These are phyloP conservation scores for Cystobasidium tubakii DNA, from an alignment of 768 basidiomycete species.

Conservation along the genomic window DNA sequence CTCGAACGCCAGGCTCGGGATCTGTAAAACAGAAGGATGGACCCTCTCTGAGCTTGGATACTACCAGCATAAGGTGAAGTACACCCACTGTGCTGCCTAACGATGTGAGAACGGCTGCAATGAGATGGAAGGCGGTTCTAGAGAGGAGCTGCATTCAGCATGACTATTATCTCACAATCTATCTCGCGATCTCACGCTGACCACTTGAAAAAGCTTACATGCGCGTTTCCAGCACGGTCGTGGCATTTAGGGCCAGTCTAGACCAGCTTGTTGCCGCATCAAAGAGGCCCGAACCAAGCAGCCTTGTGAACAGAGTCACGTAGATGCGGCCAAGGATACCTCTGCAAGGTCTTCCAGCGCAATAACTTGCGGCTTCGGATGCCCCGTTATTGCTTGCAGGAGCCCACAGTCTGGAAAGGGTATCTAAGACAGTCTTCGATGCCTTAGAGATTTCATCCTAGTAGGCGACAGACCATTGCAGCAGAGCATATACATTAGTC, in stretches of 20 bases:
- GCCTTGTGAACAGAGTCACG: not conserved
- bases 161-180: too few species aligned
- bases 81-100: not conserved
- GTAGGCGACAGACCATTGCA: not conserved
- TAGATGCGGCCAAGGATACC: not conserved
- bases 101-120: not conserved
- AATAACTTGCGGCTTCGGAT: not conserved
- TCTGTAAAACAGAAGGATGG: not conserved
- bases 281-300: not conserved
- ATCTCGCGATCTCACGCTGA: too few species aligned
- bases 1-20: not conserved
- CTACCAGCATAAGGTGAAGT: not conserved
- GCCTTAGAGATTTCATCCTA: not conserved
- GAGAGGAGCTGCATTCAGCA: not conserved
- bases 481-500: not conserved
- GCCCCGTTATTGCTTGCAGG: not conserved
- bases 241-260: not conserved
- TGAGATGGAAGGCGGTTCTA: not conserved
- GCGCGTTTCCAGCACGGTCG: not conserved
- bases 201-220: not conserved
- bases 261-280: not conserved
- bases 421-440: not conserved
- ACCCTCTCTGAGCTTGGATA: not conserved
- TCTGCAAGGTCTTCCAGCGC: not conserved
- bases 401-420: not conserved